phyloP scores from a whole-genome alignment of 345 rosid genomes.

The Populus simonii region DNA sequence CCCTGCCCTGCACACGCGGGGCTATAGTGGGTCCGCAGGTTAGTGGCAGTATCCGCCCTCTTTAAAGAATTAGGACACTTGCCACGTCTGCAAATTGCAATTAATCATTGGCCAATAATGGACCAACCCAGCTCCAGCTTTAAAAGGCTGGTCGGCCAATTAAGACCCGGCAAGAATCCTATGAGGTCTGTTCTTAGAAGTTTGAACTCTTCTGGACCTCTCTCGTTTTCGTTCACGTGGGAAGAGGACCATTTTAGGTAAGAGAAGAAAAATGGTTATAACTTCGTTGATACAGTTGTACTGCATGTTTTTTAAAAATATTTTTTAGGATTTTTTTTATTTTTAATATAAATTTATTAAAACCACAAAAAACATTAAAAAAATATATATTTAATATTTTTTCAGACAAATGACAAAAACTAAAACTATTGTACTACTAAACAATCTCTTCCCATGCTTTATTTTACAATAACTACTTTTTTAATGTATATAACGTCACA shows the following conservation, averaged over 20 bases:
- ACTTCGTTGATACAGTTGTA: no score
- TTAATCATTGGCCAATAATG: slow-evolving; percentile 2
- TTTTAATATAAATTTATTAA: no score
- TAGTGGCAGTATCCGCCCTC: neutral
- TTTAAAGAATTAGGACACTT: neutral
- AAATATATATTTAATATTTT: no score
- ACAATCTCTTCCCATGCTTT: no score
- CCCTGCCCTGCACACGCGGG: neutral
- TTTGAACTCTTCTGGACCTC: neutral
- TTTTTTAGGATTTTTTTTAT: no score
- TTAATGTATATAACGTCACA: no score
- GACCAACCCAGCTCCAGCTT: neutral
- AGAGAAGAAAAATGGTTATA: no score
- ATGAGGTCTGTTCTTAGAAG: neutral
- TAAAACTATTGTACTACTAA: no score
- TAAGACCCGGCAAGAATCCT: neutral
- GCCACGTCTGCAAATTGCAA: neutral
- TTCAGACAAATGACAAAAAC: no score
- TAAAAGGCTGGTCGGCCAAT: slow-evolving; percentile 16
- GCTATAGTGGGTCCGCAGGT: neutral
- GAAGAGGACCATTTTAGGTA: neutral
- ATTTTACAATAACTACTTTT: no score
- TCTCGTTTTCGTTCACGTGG: neutral
- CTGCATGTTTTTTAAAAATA: no score
- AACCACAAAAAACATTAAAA: no score